Conservation (phyloP, 2,329 filamentous ascomycete genomes). For the Didymella segeticola region DNA sequence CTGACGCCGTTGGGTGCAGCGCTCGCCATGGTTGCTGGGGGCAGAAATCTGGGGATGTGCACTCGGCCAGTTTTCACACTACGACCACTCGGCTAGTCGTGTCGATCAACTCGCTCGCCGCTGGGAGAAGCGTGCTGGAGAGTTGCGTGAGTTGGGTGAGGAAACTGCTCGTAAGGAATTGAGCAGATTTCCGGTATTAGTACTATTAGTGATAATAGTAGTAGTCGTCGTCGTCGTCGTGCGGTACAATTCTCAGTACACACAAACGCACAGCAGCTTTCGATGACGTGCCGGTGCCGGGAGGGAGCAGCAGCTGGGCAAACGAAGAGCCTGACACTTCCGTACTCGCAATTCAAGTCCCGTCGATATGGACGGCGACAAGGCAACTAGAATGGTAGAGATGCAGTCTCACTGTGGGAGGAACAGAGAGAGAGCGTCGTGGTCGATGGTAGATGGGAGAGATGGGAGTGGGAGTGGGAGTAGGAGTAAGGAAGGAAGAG, state of each 20-base stretch:
- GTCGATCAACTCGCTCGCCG: constrained; percentile 21
- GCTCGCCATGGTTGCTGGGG: constrained; percentile 38
- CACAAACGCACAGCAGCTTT: constrained; percentile 10
- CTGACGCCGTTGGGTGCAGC: constrained; percentile 44
- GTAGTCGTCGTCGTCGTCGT: no score
- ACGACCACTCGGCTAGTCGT: constrained; percentile 28
- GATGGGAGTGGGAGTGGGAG: no score
- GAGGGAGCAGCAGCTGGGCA: constrained; percentile 15
- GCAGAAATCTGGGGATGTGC: no score
- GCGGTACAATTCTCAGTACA: constrained; percentile 16
- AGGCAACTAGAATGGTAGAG: no score
- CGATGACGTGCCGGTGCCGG: constrained; percentile 12
- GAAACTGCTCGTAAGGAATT: not conserved
- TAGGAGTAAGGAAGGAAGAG: no score
- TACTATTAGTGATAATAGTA: constrained; percentile 14
- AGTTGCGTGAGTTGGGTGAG: no score
- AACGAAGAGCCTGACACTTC: constrained; percentile 5
- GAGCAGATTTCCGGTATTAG: constrained; percentile 28
- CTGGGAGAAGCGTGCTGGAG: constrained; percentile 2
- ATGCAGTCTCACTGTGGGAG: constrained; percentile 14
- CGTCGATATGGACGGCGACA: no score
- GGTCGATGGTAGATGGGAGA: no score
- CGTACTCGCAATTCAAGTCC: constrained; percentile 12
- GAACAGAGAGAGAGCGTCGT: constrained; percentile 11
- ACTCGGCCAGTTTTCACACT: constrained; percentile 34